These are phyloP conservation scores for Alternaria angustiovoidea DNA, from an alignment of 2,329 filamentous ascomycete genomes.

Conservation along the genomic window DNA sequence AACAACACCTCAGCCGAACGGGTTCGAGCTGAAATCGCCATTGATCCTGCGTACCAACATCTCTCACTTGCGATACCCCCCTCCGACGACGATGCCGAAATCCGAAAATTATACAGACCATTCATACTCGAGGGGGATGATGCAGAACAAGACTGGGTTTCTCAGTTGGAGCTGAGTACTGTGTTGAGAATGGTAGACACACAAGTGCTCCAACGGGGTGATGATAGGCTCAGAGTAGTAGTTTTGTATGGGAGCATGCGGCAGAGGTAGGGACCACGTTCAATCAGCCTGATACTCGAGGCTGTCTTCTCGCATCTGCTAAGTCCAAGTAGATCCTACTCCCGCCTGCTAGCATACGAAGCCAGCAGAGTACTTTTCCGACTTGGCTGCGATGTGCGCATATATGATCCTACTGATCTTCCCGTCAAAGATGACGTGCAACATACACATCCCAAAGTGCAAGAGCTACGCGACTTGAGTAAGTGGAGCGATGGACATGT, in stretches of 20 bases:
- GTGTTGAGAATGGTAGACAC: slow-evolving; percentile 60
- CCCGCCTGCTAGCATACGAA: slow-evolving; percentile 67
- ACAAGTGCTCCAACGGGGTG: slow-evolving; percentile 51
- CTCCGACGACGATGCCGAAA: slow-evolving; percentile 57
- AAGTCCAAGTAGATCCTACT: slow-evolving; percentile 62
- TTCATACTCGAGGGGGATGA: slow-evolving; percentile 59
- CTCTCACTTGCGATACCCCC: slow-evolving; percentile 55
- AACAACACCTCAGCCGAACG: slow-evolving; percentile 37
- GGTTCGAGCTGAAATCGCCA: slow-evolving; percentile 15
- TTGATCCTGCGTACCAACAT: slow-evolving; percentile 23
- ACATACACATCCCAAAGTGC: slow-evolving; percentile 67
- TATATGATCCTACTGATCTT: slow-evolving; percentile 66
- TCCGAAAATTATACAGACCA: slow-evolving; percentile 63
- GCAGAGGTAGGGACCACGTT: slow-evolving; percentile 33
- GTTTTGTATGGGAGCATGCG: slow-evolving; percentile 69
- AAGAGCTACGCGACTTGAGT: slow-evolving; percentile 68
- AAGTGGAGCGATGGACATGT: slow-evolving; percentile 72
- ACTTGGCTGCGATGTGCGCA: slow-evolving; percentile 71
- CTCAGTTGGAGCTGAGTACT: slow-evolving; percentile 63
- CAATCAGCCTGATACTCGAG: not conserved
- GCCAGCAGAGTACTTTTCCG: slow-evolving; percentile 67
- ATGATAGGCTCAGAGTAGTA: slow-evolving; percentile 62
- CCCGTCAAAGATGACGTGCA: slow-evolving; percentile 70
- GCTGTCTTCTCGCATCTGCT: not conserved
- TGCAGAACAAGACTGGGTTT: slow-evolving; percentile 63